Conservation (phyloP, 1,139 yeast species). For the Pichia sp. region DNA sequence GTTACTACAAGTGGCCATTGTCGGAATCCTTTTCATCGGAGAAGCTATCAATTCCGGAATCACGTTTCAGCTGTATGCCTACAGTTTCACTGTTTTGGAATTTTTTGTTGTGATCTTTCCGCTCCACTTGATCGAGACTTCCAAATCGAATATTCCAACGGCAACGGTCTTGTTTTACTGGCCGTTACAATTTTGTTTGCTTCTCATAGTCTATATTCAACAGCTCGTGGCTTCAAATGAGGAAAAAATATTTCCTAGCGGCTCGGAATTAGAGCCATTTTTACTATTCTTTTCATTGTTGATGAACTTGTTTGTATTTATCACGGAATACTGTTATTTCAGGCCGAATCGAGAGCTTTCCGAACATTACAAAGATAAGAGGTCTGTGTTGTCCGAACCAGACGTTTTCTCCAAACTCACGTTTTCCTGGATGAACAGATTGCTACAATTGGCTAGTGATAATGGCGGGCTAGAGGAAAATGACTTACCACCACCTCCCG, state of each 20-base stretch:
- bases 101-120: conserved; percentile 34
- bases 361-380: conserved; percentile 35
- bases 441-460: conserved; percentile 46
- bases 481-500: conserved; percentile 54
- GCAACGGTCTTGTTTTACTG: conserved; percentile 40
- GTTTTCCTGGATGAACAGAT: conserved; percentile 58
- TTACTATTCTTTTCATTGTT: conserved; percentile 25
- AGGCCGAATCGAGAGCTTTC: conserved; percentile 43
- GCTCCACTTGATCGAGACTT: conserved; percentile 40
- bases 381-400: conserved; percentile 33
- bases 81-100: conserved; percentile 22
- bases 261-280: conserved; percentile 4
- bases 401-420: conserved; percentile 50
- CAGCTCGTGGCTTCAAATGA: conserved; percentile 27
- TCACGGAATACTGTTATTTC: conserved; percentile 38
- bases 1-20: conserved; percentile 12
- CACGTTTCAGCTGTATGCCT: conserved; percentile 30
- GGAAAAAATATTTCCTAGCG: conserved; percentile 22
- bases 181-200: conserved; percentile 35
- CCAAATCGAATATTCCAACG: conserved; percentile 34
- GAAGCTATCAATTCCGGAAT: neutral
- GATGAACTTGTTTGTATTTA: conserved; percentile 36
- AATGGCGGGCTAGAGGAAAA: conserved; percentile 45
- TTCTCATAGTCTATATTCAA: conserved; percentile 27
- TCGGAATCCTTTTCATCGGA: conserved; percentile 8